Evolutionary conservation across 495 filamentous ascomycete genomes (phyloP).

Genomic region (Hyaloscypha variabilis): DNA sequence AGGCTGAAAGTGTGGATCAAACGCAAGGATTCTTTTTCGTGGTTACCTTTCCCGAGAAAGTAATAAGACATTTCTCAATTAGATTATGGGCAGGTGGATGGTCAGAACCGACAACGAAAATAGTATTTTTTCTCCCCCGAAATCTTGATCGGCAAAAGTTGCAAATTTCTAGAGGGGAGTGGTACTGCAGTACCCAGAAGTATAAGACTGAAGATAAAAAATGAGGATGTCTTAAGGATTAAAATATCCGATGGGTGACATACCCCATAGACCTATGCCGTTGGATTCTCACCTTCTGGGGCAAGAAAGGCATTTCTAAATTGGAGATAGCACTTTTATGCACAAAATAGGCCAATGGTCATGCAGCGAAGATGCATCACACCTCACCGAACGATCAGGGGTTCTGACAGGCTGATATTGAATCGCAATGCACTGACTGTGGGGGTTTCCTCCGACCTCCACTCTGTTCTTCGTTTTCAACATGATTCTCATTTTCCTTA

Average conservation of each 20-base stretch:
- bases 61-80: conserved; percentile 9
- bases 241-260: not conserved
- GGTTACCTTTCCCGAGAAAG: not conserved
- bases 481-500: conserved; percentile 5
- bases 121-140: not conserved
- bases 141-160: conserved; percentile 1
- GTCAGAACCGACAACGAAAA: conserved; percentile 2
- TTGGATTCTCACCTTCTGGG: conserved; percentile 1
- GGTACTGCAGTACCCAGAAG: not conserved
- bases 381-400: conserved; percentile 3
- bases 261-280: not conserved
- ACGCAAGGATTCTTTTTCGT: not conserved
- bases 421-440: conserved; percentile 4
- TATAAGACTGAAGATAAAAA: not conserved
- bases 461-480: not conserved
- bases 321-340: not conserved
- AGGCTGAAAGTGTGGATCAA: conserved; percentile 7
- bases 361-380: not conserved
- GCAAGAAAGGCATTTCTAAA: not conserved
- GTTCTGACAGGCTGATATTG: conserved; percentile 1
- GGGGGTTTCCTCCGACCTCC: conserved; percentile 6
- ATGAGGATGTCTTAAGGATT: conserved; percentile 2
- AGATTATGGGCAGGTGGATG: not conserved
- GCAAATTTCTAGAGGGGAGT: not conserved
- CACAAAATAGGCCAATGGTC: not conserved